Conservation (phyloP, 345 rosid genomes). For the Rhizophora mangle region DNA sequence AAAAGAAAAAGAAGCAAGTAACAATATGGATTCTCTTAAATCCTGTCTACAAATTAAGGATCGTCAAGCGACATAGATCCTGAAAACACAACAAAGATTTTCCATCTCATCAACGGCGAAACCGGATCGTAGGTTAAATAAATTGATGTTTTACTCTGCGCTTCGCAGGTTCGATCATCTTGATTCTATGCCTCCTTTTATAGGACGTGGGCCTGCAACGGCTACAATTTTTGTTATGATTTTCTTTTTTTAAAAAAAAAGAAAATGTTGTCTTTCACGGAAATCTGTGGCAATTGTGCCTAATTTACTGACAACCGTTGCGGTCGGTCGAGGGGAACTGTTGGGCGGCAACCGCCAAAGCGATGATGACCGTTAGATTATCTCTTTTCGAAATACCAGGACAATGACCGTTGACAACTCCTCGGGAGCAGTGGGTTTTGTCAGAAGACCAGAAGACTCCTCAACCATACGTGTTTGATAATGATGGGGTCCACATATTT, state of each 20-base stretch:
- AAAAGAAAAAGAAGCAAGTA: too few relatives aligned
- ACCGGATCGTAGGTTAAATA: neutral
- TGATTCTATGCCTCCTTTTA: slow-evolving; percentile 27
- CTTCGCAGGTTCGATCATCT: neutral
- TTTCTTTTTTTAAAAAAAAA: neutral
- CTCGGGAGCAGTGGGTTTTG: slow-evolving; percentile 19
- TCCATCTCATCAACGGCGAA: neutral
- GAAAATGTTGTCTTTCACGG: neutral
- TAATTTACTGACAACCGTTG: slow-evolving; percentile 50
- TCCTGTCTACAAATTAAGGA: too few relatives aligned
- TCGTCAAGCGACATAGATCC: too few relatives aligned
- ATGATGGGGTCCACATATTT: slow-evolving; percentile 15
- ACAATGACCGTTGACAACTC: slow-evolving; percentile 43
- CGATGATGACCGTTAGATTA: slow-evolving; percentile 45
- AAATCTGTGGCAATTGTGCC: slow-evolving; percentile 18
- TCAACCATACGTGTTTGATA: slow-evolving; percentile 41
- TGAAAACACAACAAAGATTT: neutral
- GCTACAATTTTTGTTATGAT: slow-evolving; percentile 20
- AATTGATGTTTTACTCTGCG: neutral
- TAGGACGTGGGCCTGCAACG: slow-evolving; percentile 46
- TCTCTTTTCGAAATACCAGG: slow-evolving; percentile 28
- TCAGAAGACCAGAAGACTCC: slow-evolving; percentile 24
- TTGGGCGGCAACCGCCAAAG: slow-evolving; percentile 80
- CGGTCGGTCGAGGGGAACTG: slow-evolving; percentile 32
- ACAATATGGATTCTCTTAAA: too few relatives aligned